Conservation (phyloP, 2,329 filamentous ascomycete species). For the Fusarium udum region DNA sequence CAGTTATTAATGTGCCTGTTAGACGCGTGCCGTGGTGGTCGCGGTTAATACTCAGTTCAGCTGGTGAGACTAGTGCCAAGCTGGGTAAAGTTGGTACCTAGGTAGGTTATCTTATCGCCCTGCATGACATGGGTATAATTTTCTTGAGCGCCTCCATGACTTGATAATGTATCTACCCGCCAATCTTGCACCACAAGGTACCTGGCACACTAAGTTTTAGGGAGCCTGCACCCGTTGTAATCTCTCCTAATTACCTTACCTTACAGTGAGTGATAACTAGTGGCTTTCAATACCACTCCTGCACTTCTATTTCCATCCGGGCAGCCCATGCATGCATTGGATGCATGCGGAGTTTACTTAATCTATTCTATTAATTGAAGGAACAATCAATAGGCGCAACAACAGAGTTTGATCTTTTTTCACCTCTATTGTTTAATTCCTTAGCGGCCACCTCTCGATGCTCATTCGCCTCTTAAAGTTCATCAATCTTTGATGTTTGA, state of each 20-base stretch:
- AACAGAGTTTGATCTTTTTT: background rate
- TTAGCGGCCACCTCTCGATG: background rate
- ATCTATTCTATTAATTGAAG: slow-evolving; percentile 3
- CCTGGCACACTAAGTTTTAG: background rate
- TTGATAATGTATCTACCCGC: slow-evolving; percentile 17
- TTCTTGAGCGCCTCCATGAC: slow-evolving; percentile 2
- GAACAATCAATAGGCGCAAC: background rate
- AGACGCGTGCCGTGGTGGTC: background rate
- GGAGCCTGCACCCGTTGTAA: slow-evolving; percentile 16
- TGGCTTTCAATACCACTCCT: slow-evolving; percentile 17
- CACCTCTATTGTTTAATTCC: background rate
- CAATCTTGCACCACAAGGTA: slow-evolving; percentile 21
- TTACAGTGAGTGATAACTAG: slow-evolving; percentile 13
- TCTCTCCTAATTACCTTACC: slow-evolving; percentile 29
- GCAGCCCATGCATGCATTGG: slow-evolving; percentile 4
- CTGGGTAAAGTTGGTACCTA: background rate
- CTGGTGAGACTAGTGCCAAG: background rate
- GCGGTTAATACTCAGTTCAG: background rate
- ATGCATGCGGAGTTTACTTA: background rate
- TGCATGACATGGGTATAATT: slow-evolving; percentile 28
- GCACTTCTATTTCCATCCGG: slow-evolving; percentile 28
- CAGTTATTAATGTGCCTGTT: background rate
- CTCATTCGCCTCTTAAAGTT: background rate
- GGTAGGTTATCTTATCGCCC: slow-evolving; percentile 32
- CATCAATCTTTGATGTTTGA: background rate